These are phyloP conservation scores for Glarea lozoyensis DNA, from an alignment of 495 filamentous ascomycete species.

Conservation along the genomic window DNA sequence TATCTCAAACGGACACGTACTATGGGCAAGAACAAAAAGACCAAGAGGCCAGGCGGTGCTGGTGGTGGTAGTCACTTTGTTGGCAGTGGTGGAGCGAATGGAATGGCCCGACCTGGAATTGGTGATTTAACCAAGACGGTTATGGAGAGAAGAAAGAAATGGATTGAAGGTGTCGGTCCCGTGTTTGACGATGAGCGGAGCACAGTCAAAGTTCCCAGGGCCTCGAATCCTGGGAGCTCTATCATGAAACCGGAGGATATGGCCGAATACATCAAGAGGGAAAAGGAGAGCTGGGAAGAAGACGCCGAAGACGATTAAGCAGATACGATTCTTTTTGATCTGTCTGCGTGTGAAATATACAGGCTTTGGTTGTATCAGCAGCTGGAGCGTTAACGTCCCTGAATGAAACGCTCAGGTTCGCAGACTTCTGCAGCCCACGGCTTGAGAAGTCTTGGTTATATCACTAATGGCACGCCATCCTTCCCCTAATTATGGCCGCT, in stretches of 20 bases:
- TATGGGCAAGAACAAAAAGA: slow-evolving; percentile 87
- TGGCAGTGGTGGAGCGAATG: slow-evolving; percentile 37
- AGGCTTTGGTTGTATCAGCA: no score
- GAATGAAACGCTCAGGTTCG: no score
- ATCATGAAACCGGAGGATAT: slow-evolving; percentile 56
- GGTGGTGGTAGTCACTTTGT: slow-evolving; percentile 43
- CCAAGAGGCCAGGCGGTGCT: slow-evolving; percentile 63
- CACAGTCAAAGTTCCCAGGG: slow-evolving; percentile 37
- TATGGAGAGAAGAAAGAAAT: slow-evolving; percentile 80
- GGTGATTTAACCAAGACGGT: slow-evolving; percentile 81
- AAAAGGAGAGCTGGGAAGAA: slow-evolving; percentile 70
- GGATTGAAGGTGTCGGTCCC: slow-evolving; percentile 78
- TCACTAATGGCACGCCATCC: no score
- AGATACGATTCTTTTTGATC: background rate
- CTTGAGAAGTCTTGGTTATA: no score
- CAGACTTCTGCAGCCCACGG: no score
- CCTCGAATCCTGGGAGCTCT: slow-evolving; percentile 25
- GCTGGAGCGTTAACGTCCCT: no score
- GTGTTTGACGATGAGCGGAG: slow-evolving; percentile 66
- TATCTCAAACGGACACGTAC: slow-evolving; percentile 96
- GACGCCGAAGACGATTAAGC: slow-evolving; percentile 55
- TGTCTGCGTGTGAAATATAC: background rate
- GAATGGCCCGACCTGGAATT: slow-evolving; percentile 68
- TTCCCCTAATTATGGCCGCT: no score
- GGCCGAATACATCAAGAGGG: slow-evolving; percentile 49